Conservation (phyloP, 495 filamentous ascomycete genomes). For the Penicillium paradoxum region DNA sequence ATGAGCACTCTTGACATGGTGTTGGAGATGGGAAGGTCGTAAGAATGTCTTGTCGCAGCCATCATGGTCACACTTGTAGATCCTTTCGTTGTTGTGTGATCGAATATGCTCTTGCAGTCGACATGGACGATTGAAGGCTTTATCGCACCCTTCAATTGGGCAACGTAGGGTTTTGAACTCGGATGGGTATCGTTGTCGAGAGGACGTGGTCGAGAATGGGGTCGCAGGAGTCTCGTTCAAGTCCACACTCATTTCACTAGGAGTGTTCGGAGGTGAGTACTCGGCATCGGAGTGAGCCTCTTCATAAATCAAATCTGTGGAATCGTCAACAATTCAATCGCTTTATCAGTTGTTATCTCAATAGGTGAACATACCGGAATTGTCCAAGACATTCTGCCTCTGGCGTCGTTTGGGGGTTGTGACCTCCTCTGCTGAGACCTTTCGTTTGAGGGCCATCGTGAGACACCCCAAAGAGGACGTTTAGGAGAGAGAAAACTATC, state of each 20-base stretch:
- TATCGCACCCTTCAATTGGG: slow-evolving; percentile 61
- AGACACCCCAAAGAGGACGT: neutral
- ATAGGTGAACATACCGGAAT: slow-evolving; percentile 24
- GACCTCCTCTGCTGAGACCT: slow-evolving; percentile 19
- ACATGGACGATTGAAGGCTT: slow-evolving; percentile 84
- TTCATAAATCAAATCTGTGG: slow-evolving; percentile 40
- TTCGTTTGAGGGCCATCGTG: slow-evolving; percentile 30
- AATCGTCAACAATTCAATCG: slow-evolving; percentile 4
- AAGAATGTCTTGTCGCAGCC: slow-evolving; percentile 78
- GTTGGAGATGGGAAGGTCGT: slow-evolving; percentile 72
- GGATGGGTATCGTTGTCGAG: slow-evolving; percentile 50
- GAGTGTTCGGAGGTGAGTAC: slow-evolving; percentile 28
- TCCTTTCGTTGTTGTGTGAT: slow-evolving; percentile 74
- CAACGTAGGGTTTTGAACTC: slow-evolving; percentile 71
- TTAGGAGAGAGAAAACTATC: neutral
- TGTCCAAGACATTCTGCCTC: slow-evolving; percentile 23
- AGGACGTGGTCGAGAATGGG: slow-evolving; percentile 49
- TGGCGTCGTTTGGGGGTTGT: slow-evolving; percentile 26
- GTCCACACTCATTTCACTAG: slow-evolving; percentile 29
- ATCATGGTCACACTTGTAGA: slow-evolving; percentile 60
- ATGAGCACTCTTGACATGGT: slow-evolving; percentile 80
- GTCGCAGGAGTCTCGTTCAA: slow-evolving; percentile 48
- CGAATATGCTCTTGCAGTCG: slow-evolving; percentile 71
- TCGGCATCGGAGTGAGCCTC: slow-evolving; percentile 37
- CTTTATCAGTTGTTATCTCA: slow-evolving; percentile 1